Base-by-base conservation (phyloP, 345 rosid species). In the Cardamine chenopodiifolia region DNA sequence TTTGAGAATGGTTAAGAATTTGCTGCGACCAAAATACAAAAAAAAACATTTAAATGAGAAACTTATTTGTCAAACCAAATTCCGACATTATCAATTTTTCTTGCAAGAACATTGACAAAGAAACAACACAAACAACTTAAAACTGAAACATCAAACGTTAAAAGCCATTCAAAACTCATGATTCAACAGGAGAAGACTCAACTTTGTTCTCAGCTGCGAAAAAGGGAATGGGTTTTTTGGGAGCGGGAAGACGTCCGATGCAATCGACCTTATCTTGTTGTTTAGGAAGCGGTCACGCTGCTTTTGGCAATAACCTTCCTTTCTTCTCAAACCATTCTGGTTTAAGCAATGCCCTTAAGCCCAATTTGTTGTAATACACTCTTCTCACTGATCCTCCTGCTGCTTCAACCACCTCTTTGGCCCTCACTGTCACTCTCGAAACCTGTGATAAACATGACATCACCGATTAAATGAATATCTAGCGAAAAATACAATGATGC, bases 271-370 rank as follows among this genome's bases (percentile, higher is more conserved):
- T 89, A 73, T 88, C 90, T 76, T 76, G 81, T 80, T 82, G 87
- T 76, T 95, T 92, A 1, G 98, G 99, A n/a, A 94, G 99, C 7
- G 99, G 99, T 77, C 97, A 79, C 3, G 99, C 99, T 35, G 97
- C 83, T 78, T 77, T 87, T 0, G 98, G 99, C 77, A 90, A 81
- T 71, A 95, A 62, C 71, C 98, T 89, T 15, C 98, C 96, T 80
- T 92, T 92, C 92, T 95, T 92, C 80, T 86, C 97, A 66, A 95
- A 90, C 96, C 96, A 90, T 62, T 95, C 98, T 0, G 98, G 99
- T 78, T 89, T 90, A 14, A 95, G 80, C 82, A 92, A 79, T 69
- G 99, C 98, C 72, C 82, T 81, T 7, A 92, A 82, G 0, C 99
- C 98, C 85, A 95, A 73, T 71, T 90, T 83, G 86, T 92, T 90